Percentiles rank a stretch among this genome's conserved stretches.
Evolutionary conservation across 225 moss, liverwort and hornwort genomes (phyloP).

Genomic region (Physcomitrellopsis africana): DNA sequence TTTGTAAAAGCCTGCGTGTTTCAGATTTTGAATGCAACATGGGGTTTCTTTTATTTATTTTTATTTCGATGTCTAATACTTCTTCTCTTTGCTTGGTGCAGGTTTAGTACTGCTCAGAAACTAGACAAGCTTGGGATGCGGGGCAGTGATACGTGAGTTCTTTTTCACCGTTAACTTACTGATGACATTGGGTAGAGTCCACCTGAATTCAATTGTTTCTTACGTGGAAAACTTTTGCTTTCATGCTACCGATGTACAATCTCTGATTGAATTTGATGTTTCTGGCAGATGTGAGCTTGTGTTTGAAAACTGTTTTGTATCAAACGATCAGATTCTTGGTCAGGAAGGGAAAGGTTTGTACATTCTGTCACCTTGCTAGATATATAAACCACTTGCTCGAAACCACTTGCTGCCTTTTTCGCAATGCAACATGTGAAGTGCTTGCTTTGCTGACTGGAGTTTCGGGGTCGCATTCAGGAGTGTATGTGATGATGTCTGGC

Average conservation of each 20-base stretch:
- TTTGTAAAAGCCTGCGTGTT: conserved; percentile 7
- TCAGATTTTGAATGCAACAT: conserved; percentile 7
- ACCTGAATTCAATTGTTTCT: background rate
- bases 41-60: background rate
- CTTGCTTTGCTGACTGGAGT: conserved; percentile 6
- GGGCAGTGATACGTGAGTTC: conserved; percentile 99
- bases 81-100: conserved; percentile 39
- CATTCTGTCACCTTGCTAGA: background rate
- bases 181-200: background rate
- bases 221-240: conserved; percentile 16
- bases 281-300: conserved; percentile 93
- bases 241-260: conserved; percentile 11
- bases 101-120: conserved; percentile 98
- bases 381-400: background rate
- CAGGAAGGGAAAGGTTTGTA: conserved; percentile 87
- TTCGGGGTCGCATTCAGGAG: conserved; percentile 65
- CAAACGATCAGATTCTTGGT: conserved; percentile 88
- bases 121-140: conserved; percentile 99
- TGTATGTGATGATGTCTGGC: conserved; percentile 99
- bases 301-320: conserved; percentile 93
- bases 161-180: conserved; percentile 1
- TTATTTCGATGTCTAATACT: background rate
- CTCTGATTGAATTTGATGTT: conserved; percentile 26
- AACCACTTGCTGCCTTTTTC: background rate
- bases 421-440: conserved; percentile 4